Percentiles rank a stretch among this genome's conserved stretches.
These are phyloP conservation scores for Yamadazyma triangularis DNA, from an alignment of 1,139 yeast species.

Conservation along the genomic window DNA sequence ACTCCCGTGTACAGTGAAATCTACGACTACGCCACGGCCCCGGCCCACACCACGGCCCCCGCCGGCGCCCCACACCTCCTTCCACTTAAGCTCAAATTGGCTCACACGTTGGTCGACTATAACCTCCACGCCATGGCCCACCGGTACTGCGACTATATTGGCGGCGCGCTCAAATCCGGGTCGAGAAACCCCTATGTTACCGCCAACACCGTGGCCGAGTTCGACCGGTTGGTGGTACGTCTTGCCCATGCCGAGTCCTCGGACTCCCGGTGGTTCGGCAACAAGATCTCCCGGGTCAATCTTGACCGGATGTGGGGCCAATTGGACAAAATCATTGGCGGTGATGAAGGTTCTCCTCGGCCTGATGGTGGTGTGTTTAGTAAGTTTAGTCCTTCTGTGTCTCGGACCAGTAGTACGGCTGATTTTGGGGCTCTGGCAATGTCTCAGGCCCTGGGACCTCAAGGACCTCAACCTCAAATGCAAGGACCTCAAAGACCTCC, in stretches of 20 bases:
- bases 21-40: conserved; percentile 54
- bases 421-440: conserved; percentile 34
- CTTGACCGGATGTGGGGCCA: conserved; percentile 87
- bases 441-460: too few relatives aligned
- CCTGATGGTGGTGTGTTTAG: conserved; percentile 60
- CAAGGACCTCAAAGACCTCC: conserved; percentile 1
- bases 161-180: conserved; percentile 36
- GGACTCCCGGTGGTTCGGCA: conserved; percentile 56
- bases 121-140: conserved; percentile 58
- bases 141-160: conserved; percentile 52
- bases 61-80: conserved; percentile 52
- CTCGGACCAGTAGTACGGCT: conserved; percentile 48
- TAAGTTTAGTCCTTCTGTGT: conserved; percentile 63
- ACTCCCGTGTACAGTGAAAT: conserved; percentile 55
- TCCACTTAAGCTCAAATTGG: conserved; percentile 56
- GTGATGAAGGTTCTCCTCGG: conserved; percentile 50
- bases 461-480: too few relatives aligned
- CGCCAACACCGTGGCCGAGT: conserved; percentile 30
- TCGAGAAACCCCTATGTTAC: conserved; percentile 38
- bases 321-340: conserved; percentile 86
- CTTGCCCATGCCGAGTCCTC: conserved; percentile 37
- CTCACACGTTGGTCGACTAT: conserved; percentile 58
- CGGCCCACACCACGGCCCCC: conserved; percentile 4
- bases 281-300: conserved; percentile 68
- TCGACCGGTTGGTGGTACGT: conserved; percentile 40